Percentiles rank a stretch among this genome's conserved stretches.
Conservation (phyloP, 2,329 filamentous ascomycete genomes). For the Aureobasidium lini region DNA sequence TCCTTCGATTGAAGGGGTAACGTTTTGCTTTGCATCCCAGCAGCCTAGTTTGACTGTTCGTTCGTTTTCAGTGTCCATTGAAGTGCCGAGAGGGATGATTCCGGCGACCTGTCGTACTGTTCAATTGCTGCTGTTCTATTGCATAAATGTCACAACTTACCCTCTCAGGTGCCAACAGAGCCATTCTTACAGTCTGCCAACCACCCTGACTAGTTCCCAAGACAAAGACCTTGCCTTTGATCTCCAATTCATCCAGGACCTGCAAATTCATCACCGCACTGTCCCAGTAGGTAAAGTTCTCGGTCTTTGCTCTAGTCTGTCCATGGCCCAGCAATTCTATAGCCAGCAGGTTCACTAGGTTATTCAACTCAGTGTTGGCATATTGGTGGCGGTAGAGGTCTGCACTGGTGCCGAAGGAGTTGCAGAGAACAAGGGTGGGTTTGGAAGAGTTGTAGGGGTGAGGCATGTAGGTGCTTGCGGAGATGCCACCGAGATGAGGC, state of each 20-base stretch:
- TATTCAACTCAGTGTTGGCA: constrained; percentile 23
- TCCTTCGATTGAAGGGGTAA: constrained; percentile 30
- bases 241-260: constrained; percentile 33
- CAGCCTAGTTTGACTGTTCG: constrained; percentile 38
- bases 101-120: constrained; percentile 36
- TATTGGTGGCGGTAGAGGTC: constrained; percentile 32
- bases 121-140: neutral
- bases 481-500: constrained; percentile 44
- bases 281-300: constrained; percentile 51
- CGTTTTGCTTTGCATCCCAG: constrained; percentile 37
- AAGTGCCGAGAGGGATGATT: constrained; percentile 46
- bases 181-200: constrained; percentile 47
- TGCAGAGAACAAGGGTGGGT: constrained; percentile 45
- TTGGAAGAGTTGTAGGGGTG: constrained; percentile 31
- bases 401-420: constrained; percentile 44
- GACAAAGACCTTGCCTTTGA: constrained; percentile 38
- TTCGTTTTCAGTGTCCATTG: constrained; percentile 43
- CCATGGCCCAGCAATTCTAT: constrained; percentile 49
- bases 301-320: constrained; percentile 35
- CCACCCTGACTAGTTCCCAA: constrained; percentile 49
- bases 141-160: constrained; percentile 22
- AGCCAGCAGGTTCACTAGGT: constrained; percentile 43
- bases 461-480: constrained; percentile 41
- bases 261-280: constrained; percentile 40
- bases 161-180: constrained; percentile 42